Conservation (phyloP, 345 rosid genomes). For the Psidium guajava region DNA sequence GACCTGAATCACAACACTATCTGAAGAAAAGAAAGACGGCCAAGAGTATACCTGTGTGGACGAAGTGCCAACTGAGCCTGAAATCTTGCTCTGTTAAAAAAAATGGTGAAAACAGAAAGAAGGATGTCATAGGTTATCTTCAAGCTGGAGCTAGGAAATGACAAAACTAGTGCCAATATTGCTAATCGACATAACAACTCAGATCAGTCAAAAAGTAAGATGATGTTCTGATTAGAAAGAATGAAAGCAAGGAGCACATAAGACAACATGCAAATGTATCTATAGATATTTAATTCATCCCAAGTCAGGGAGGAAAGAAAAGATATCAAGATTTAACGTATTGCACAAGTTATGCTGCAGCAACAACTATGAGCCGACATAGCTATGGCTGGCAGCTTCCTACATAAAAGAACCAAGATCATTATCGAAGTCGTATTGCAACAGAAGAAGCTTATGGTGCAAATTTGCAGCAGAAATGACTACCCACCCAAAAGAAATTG, state of each 20-base stretch:
- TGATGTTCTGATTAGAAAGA: background rate
- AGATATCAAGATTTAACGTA: background rate
- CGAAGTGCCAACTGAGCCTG: constrained; percentile 9
- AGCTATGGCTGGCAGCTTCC: background rate
- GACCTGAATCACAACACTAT: background rate
- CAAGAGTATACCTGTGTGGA: constrained; percentile 2
- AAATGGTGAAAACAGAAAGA: background rate
- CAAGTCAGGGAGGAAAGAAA: background rate
- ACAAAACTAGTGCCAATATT: background rate
- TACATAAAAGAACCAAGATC: background rate
- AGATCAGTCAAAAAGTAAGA: background rate
- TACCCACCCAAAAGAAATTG: background rate
- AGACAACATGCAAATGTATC: background rate
- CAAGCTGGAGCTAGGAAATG: background rate
- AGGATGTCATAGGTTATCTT: background rate
- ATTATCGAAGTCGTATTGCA: background rate
- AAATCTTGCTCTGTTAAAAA: constrained; percentile 45
- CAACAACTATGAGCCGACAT: background rate
- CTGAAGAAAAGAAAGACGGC: background rate
- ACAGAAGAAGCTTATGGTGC: background rate
- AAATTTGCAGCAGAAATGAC: background rate
- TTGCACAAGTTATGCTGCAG: background rate
- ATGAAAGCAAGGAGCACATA: background rate
- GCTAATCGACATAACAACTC: background rate
- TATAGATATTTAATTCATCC: background rate